Conservation (phyloP, 2,329 filamentous ascomycete species). For the Phyllosticta capitalensis region DNA sequence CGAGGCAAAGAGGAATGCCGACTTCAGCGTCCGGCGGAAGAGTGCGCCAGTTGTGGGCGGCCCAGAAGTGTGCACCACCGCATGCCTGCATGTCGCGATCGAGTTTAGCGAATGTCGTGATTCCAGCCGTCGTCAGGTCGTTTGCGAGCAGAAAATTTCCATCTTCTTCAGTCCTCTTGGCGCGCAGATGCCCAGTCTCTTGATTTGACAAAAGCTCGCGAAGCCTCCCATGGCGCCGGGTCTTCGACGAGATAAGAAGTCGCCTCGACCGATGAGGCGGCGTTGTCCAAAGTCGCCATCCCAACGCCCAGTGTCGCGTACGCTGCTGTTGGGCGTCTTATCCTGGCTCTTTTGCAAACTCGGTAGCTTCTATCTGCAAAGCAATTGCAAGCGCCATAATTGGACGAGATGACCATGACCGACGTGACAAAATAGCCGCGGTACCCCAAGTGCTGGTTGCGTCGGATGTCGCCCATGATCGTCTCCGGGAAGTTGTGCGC, state of each 20-base stretch:
- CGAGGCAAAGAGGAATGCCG: neutral
- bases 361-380: neutral
- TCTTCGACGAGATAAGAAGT: neutral
- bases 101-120: conserved; percentile 1
- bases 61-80: conserved; percentile 4
- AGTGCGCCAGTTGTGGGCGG: neutral
- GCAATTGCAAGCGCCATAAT: neutral
- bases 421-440: neutral
- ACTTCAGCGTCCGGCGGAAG: neutral
- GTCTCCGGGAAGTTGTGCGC: neutral
- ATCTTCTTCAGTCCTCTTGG: neutral
- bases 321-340: neutral
- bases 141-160: neutral
- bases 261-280: too few relatives aligned
- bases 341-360: neutral
- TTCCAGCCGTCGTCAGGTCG: neutral
- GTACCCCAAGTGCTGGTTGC: neutral
- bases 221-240: neutral
- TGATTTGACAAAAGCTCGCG: neutral
- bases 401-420: neutral
- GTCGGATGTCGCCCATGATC: neutral
- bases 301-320: neutral
- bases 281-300: neutral
- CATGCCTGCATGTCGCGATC: conserved; percentile 12
- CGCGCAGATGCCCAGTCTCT: neutral